Conservation (phyloP, 176 grass and related monocot genomes). For the Ananas comosus region DNA sequence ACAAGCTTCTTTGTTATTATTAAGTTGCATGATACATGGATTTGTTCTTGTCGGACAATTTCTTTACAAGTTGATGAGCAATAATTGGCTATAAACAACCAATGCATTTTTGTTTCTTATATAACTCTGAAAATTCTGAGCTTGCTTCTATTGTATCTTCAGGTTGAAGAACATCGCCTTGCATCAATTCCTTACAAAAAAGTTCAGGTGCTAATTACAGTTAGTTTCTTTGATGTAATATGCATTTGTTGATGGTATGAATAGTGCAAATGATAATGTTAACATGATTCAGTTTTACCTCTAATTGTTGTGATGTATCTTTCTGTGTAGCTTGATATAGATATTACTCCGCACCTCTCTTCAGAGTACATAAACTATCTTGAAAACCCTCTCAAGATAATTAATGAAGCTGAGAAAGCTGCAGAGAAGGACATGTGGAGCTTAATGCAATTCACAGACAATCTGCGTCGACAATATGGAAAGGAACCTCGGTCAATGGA, state of each 20-base stretch:
- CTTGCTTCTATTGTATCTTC: conserved; percentile 17
- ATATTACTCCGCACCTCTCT: conserved; percentile 69
- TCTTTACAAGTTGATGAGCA: too few species aligned
- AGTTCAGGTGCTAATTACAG: conserved; percentile 49
- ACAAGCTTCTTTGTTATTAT: too few species aligned
- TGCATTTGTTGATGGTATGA: not conserved
- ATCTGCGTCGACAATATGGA: conserved; percentile 60
- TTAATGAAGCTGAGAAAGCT: conserved; percentile 74
- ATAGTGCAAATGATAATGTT: not conserved
- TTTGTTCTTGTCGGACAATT: too few species aligned
- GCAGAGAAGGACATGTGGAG: conserved; percentile 79
- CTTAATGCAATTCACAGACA: conserved; percentile 78
- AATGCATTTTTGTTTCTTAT: not conserved
- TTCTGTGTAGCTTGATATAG: conserved; percentile 61
- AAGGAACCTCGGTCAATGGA: conserved; percentile 92
- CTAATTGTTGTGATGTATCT: not conserved
- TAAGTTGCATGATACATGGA: too few species aligned
- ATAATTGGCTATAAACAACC: too few species aligned
- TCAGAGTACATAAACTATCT: conserved; percentile 93
- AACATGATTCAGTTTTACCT: not conserved
- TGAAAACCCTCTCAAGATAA: conserved; percentile 87
- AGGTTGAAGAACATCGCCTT: conserved; percentile 89
- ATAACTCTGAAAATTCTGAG: conserved; percentile 19
- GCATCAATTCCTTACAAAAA: conserved; percentile 61
- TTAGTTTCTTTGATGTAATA: conserved; percentile 15